These are phyloP conservation scores for Penicillium desertorum DNA, from an alignment of 495 filamentous ascomycete species.

Conservation along the genomic window DNA sequence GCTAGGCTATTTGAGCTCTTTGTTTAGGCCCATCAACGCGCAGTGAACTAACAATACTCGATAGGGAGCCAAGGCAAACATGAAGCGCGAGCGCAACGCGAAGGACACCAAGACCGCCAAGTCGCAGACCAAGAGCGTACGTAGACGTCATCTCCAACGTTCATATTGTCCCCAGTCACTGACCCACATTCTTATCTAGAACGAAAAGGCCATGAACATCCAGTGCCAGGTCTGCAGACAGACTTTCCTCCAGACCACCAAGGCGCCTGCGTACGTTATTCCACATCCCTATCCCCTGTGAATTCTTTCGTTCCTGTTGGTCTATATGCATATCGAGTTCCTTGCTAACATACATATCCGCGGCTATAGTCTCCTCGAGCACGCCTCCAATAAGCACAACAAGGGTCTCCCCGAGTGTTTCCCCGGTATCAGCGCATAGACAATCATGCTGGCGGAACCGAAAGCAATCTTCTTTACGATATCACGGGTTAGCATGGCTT, in stretches of 20 bases:
- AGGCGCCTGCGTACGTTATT: slow-evolving; percentile 30
- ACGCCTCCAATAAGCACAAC: slow-evolving; percentile 33
- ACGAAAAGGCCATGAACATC: slow-evolving; percentile 33
- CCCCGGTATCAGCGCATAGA: slow-evolving; percentile 23
- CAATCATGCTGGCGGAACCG: background rate
- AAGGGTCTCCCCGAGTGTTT: slow-evolving; percentile 32
- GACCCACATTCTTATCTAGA: slow-evolving; percentile 16
- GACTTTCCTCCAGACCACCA: slow-evolving; percentile 34
- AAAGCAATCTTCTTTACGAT: slow-evolving; percentile 10
- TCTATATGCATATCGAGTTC: background rate
- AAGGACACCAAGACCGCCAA: slow-evolving; percentile 25
- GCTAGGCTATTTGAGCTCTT: slow-evolving; percentile 2
- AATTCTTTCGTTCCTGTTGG: background rate
- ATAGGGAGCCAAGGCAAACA: slow-evolving; percentile 31
- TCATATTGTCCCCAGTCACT: background rate
- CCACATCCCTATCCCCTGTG: background rate
- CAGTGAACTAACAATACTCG: slow-evolving; percentile 18
- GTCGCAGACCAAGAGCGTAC: slow-evolving; percentile 29
- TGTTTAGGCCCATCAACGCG: background rate
- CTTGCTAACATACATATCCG: slow-evolving; percentile 10
- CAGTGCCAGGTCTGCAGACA: slow-evolving; percentile 30
- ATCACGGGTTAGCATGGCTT: slow-evolving; percentile 18
- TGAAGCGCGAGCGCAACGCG: slow-evolving; percentile 31
- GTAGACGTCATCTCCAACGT: background rate
- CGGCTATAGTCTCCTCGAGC: slow-evolving; percentile 26